Evolutionary conservation across 805 yeast genomes (phyloP).

Genomic region (Candida arabinofermentans): DNA sequence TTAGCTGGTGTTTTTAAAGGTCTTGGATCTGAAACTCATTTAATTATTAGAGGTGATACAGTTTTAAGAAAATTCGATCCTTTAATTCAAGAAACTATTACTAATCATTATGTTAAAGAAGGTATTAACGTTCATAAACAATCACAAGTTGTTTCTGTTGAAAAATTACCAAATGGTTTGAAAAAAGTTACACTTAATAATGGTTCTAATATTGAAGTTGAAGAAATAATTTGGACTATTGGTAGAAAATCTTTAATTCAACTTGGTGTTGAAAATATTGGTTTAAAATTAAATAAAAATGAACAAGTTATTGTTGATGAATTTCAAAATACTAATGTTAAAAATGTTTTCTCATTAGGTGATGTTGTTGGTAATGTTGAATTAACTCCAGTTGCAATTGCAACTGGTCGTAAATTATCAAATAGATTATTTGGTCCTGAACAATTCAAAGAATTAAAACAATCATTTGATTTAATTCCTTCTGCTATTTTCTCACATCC

Average conservation of each 20-base stretch:
- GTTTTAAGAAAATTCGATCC: conserved; percentile 87
- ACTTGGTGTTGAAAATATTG: conserved; percentile 73
- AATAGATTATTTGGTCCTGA: conserved; percentile 88
- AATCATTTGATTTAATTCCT: conserved; percentile 84
- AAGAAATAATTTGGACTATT: conserved; percentile 85
- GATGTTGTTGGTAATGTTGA: conserved; percentile 92
- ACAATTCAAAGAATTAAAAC: conserved; percentile 65
- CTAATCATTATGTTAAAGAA: conserved; percentile 72
- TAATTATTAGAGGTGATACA: conserved; percentile 87
- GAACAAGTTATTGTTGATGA: conserved; percentile 79
- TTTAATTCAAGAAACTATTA: conserved; percentile 70
- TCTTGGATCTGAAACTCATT: conserved; percentile 79
- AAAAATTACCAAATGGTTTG: conserved; percentile 45
- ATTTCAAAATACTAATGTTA: conserved; percentile 74
- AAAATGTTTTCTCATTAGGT: conserved; percentile 79
- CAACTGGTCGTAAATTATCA: conserved; percentile 92
- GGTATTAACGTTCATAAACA: conserved; percentile 81
- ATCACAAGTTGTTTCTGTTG: conserved; percentile 46
- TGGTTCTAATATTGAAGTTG: conserved; percentile 54
- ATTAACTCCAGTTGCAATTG: conserved; percentile 97
- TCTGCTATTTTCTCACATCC: conserved; percentile 98
- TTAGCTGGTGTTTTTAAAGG: conserved; percentile 92
- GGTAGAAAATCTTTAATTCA: conserved; percentile 81
- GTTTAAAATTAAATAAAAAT: conserved; percentile 55
- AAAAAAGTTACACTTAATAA: conserved; percentile 44